Base-by-base conservation (phyloP, 202 grass and related monocot genomes). In the Panicum virgatum region DNA sequence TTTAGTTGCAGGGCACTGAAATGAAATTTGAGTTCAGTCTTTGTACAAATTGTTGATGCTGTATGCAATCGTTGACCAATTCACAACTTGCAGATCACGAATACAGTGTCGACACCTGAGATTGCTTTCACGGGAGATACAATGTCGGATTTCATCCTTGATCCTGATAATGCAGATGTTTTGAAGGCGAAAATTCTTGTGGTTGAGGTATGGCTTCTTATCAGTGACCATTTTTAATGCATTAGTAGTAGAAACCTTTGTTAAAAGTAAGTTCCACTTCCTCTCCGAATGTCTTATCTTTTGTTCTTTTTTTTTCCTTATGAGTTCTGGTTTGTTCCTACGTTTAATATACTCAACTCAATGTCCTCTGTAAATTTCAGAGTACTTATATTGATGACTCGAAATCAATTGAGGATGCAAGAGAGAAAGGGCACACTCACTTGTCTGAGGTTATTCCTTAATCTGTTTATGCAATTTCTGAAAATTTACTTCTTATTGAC, bases 121-220 rank as follows among this genome's bases (percentile, higher is more conserved):
- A n/a, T 78, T 6, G 39, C 52, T 73, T 13, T 73, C 38, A 23
- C 8, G 2, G 52, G 93, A 56, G 96, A 99, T 83, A 96, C 96
- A 22, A 94, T 78, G 83, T 91, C 96, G 18, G 92, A 99, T 96
- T 96, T 96, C 63, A 91, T 99, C 59, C 62, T 93, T 75, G 96
- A 99, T 77, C 93, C 90, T 78, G 89, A 90, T 53, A 99, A 99
- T 15, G 22, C 10, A 29, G 13, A 99, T 79, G 93, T 89, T 12
- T 48, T 94, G 1, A 88, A 92, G 61, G 82, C 89, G 8, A 92
- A 83, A 62, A 86, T 96, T 81, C 89, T 99, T 82, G 83, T 53
- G 12, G 29, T 37, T 0, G 69, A 72, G 69, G 69, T 72, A 52
- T 52, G 25, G n/a, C 27, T 47, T 30, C 7, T 70, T 5, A 3